Conservation (phyloP, 345 rosid genomes). For the Reutealis trisperma region DNA sequence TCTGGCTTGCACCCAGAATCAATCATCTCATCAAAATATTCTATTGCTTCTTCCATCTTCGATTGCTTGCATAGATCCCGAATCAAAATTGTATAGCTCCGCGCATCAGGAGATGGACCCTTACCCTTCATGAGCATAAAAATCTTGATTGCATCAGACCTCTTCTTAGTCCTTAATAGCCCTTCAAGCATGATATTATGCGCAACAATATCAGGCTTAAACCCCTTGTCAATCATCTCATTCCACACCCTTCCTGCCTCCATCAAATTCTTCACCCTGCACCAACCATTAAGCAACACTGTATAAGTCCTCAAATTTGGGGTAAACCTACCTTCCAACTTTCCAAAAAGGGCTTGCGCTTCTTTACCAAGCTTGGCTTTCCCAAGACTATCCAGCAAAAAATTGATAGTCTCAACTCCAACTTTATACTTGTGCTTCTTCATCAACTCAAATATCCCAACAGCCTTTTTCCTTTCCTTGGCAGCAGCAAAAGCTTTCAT, state of each 20-base stretch:
- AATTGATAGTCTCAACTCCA: conserved; percentile 70
- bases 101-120: conserved; percentile 69
- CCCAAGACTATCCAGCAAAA: conserved; percentile 78
- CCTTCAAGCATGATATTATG: conserved; percentile 84
- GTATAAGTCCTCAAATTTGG: conserved; percentile 78
- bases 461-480: conserved; percentile 89
- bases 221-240: conserved; percentile 76
- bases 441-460: conserved; percentile 87
- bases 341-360: conserved; percentile 71
- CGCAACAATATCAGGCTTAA: conserved; percentile 69
- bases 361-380: conserved; percentile 84
- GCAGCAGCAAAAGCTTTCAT: conserved; percentile 84
- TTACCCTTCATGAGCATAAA: conserved; percentile 81
- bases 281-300: conserved; percentile 80
- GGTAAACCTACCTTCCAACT: conserved; percentile 64
- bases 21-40: conserved; percentile 74
- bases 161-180: conserved; percentile 60
- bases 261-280: conserved; percentile 73
- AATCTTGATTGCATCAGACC: conserved; percentile 77
- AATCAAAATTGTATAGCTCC: conserved; percentile 74
- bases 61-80: conserved; percentile 71
- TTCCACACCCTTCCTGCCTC: conserved; percentile 95
- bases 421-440: conserved; percentile 68
- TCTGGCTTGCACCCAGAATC: conserved; percentile 61
- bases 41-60: conserved; percentile 68